A percentile compares a stretch with the other conserved stretches of the same genome.
Conservation (phyloP, 352 stramenopile genomes). For the Pythium chondricola region DNA sequence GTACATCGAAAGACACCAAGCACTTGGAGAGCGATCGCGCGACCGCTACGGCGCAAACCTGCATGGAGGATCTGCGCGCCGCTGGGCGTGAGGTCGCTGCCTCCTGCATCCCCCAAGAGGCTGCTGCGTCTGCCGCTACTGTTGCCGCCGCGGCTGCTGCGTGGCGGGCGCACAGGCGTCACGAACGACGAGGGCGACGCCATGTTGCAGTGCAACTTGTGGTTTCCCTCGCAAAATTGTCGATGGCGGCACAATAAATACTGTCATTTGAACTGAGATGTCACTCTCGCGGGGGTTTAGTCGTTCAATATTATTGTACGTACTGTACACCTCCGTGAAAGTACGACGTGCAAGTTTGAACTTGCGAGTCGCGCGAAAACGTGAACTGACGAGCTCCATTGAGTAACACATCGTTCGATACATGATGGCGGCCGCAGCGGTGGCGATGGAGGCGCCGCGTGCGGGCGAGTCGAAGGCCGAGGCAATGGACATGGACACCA, state of each 20-base stretch:
- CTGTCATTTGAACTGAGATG: slow-evolving; percentile 3
- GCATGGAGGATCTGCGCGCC: slow-evolving; percentile 30
- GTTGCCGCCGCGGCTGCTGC: neutral
- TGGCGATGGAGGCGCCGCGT: too few relatives aligned
- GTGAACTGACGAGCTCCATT: too few relatives aligned
- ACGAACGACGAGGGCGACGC: neutral
- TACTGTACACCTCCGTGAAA: too few relatives aligned
- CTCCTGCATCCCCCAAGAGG: slow-evolving; percentile 4
- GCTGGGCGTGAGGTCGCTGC: slow-evolving; percentile 27
- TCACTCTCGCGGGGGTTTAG: neutral
- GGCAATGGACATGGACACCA: too few relatives aligned
- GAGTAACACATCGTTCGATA: too few relatives aligned
- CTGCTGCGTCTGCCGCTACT: slow-evolving; percentile 1
- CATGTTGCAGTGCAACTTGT: neutral
- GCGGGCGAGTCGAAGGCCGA: too few relatives aligned
- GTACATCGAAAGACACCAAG: slow-evolving; percentile 52
- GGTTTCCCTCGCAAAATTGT: neutral
- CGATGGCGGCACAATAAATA: neutral
- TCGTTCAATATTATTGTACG: too few relatives aligned
- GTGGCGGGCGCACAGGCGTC: slow-evolving; percentile 10
- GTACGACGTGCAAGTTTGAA: too few relatives aligned
- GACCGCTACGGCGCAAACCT: slow-evolving; percentile 4
- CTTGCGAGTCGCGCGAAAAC: too few relatives aligned
- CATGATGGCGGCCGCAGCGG: too few relatives aligned
- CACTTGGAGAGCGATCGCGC: slow-evolving; percentile 35